Evolutionary conservation across 495 filamentous ascomycete genomes (phyloP), one percentile per base, ranked within the genome.

Genomic region (Diplogelasinospora grovesii): DNA sequence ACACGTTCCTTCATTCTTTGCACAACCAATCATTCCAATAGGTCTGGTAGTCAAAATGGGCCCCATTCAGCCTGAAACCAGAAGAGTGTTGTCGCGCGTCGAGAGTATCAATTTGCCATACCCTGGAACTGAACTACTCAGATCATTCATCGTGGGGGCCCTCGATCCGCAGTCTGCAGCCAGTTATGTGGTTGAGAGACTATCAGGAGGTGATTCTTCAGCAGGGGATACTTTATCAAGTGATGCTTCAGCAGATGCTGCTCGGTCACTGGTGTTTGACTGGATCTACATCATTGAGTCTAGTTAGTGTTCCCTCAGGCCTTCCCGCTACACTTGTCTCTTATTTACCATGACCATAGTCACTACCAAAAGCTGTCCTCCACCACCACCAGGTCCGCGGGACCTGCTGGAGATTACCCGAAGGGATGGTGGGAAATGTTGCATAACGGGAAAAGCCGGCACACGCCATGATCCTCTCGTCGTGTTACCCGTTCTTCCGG

Each of bases 261-360:
- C 41, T 28, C 40, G 23, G 10, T 43, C 41, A n/a, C 34, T 57
- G 13, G 46, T 50, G 20, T 36, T 37, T 7, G 50, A 57, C 41
- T 57, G 50, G 50, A 42, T 33, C 23, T 53, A 51, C 18, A 50
- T 57, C 32, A 18, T 57, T 23, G 44, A 57, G 18, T 50, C 31
- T 20, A 41, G 49, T 52, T 36, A 35, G 36, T 13, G 5, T 13
- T 13, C 28, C 39, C 22, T 33, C 20, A 18, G 15, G 28, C 9
- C 31, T 18, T 18, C 25, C 29, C 8, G 18, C 11, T 37, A 9
- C 18, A 25, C 24, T n/a, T n/a, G n/a, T n/a, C n/a, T 9, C 19
- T 13, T 25, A 34, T 19, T 20, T 7, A 35, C 38, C 27, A 31
- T 31, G n/a, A 31, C 10, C 4, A 22, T 28, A 49, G 44, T 57